Evolutionary conservation across 164 flowering plant genomes (phyloP).

Genomic region (Aristolochia californica): DNA sequence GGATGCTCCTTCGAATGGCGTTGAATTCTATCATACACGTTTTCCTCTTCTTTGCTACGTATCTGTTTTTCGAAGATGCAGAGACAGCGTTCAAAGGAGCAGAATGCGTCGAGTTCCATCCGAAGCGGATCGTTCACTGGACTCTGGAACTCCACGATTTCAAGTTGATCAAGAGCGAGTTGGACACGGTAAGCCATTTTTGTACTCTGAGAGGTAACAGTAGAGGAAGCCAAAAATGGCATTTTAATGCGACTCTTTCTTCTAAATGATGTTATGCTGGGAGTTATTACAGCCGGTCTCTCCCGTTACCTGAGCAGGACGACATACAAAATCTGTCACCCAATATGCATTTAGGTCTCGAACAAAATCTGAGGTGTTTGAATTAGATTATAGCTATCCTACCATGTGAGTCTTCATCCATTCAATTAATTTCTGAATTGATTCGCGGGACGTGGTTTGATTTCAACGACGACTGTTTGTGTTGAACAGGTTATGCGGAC

Average conservation of each 20-base stretch:
- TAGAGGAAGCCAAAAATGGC: no score
- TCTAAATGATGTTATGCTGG: constrained; percentile 39
- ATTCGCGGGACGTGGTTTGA: no score
- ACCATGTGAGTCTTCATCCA: no score
- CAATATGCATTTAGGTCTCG: no score
- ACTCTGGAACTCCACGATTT: constrained; percentile 49
- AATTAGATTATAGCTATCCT: no score
- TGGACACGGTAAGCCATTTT: constrained; percentile 30
- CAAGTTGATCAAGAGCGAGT: constrained; percentile 40
- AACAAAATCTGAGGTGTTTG: no score
- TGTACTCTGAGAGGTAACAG: no score
- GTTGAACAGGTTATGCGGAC: constrained; percentile 49
- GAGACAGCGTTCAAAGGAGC: constrained; percentile 34
- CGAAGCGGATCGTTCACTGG: constrained; percentile 30
- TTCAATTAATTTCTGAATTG: no score
- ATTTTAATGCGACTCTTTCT: no score
- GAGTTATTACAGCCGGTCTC: constrained; percentile 32
- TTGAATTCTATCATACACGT: constrained; percentile 38
- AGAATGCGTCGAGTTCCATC: constrained; percentile 13
- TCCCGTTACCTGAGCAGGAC: constrained; percentile 27
- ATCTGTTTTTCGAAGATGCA: constrained; percentile 28
- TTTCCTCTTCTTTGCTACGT: constrained; percentile 24
- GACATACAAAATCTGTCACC: no score
- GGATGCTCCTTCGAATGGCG: constrained; percentile 20
- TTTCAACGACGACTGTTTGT: no score